Percentiles rank a stretch among this genome's conserved stretches.
Evolutionary conservation across 345 rosid species (phyloP).

Genomic region (Aethionema arabicum): DNA sequence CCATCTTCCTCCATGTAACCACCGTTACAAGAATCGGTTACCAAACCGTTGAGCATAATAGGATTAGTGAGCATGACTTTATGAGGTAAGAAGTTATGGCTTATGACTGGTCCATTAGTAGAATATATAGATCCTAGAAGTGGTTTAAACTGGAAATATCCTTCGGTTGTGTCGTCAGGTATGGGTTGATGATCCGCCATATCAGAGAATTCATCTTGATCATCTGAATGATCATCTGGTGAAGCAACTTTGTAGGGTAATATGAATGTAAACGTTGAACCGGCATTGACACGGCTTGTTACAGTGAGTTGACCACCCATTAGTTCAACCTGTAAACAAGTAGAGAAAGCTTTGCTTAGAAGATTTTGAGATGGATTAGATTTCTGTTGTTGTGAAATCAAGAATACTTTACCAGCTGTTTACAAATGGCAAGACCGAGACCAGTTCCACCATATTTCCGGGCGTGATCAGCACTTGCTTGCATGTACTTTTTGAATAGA

Average conservation of each 20-base stretch:
- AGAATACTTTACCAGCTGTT: slow-evolving; percentile 66
- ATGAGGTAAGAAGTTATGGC: slow-evolving; percentile 32
- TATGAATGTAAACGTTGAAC: slow-evolving; percentile 89
- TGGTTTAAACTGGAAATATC: slow-evolving; percentile 81
- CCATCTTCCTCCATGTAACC: slow-evolving; percentile 49
- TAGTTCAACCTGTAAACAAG: slow-evolving; percentile 68
- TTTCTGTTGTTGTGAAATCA: slow-evolving; percentile 4
- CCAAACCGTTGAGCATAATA: slow-evolving; percentile 28
- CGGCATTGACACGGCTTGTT: slow-evolving; percentile 68
- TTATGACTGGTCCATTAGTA: slow-evolving; percentile 11
- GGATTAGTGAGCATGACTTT: slow-evolving; percentile 46
- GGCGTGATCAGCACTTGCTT: slow-evolving; percentile 91
- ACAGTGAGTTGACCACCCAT: slow-evolving; percentile 96
- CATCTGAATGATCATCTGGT: slow-evolving; percentile 58
- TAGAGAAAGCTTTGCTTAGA: neutral
- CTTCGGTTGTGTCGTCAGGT: slow-evolving; percentile 63
- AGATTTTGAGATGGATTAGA: neutral
- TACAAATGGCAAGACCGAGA: slow-evolving; percentile 95
- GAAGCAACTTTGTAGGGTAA: slow-evolving; percentile 77
- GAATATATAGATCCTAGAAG: slow-evolving; percentile 41
- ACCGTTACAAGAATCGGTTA: slow-evolving; percentile 44
- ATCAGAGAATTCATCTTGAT: slow-evolving; percentile 74
- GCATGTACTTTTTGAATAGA: slow-evolving; percentile 87
- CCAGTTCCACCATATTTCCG: slow-evolving; percentile 99
- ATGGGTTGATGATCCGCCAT: slow-evolving; percentile 57